Base-by-base conservation (phyloP, 176 grass and related monocot genomes). In the Bothriochloa decipiens region DNA sequence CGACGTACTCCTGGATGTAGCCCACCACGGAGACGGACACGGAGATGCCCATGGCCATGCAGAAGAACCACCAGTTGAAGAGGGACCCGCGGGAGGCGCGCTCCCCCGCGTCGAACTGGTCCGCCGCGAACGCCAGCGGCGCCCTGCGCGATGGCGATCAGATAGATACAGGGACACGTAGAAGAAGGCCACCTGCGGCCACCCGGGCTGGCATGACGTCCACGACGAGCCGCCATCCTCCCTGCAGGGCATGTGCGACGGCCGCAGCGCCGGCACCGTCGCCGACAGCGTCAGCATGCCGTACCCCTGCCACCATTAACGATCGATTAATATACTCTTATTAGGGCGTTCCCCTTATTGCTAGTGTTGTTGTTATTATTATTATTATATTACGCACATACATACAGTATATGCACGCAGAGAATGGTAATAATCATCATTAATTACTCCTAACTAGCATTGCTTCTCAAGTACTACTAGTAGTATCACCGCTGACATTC, bases 21-120 rank as follows among this genome's bases (percentile, higher is more conserved):
- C 82, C 86, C 6, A 88, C 16, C n/a, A 68, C 14, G 2, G 78
- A 16, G 64, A 87, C 47, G 1, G 82, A n/a, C 1, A 81, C 22
- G 27, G 37, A 36, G 69, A 77, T 83, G 53, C 93, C 93, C 4
- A 36, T 1, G 52, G 77, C 79, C 63, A 88, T 52, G 63, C 16
- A 58, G 53, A 92, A 90, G 70, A 81, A 92, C 85, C 85, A 95
- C 90, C 90, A 92, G 70, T 95, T 92, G 90, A 95, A 95, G 87
- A 95, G 89, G 29, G 93, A 88, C 13, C 70, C 88, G 22, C 79
- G 78, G 18, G 67, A 43, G 47, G 61, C 74, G 82, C 73, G 20
- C 78, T 90, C 90, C 35, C 41, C 35, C 3, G 62, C 18, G 78
- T 95, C 90, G 82, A 95, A 95, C 55, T 94, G 89, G 68, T 94